Evolutionary conservation across 352 stramenopile genomes (phyloP), one percentile per base, ranked within the genome.

Genomic region (Pythium phragmitis): DNA sequence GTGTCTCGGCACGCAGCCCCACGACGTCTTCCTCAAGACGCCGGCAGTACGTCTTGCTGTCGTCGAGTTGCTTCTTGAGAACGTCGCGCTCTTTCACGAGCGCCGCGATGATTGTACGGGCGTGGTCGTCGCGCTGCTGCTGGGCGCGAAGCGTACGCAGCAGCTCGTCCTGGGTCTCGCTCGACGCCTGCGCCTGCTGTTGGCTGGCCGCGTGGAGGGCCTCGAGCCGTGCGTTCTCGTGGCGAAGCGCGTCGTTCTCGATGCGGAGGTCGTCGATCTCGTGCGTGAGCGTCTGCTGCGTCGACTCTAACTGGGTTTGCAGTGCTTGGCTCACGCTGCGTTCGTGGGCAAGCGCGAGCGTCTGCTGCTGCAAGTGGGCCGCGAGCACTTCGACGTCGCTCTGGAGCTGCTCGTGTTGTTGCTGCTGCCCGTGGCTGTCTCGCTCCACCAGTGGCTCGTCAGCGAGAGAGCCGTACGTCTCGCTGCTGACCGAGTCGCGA

Each of bases 331-430:
- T 65, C 26, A 72, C 30, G 23, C 59, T 70, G 11, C 66, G 71
- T 39, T 84, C 73, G 36, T 52, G 56, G 43, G 77, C 36, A 17
- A 68, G 55, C 30, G 56, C 53, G 47, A 55, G 60, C 21, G 72
- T 72, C 37, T 85, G 77, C 19, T 68, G 63, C 47, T 90, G 75
- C 47, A 87, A 57, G 37, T 90, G 81, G 7, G 71, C 67, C 13
- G 72, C 81, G 11, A 90, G 68, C 28, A 88, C 74, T 39, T 85
- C 72, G 1, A 90, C 51, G 57, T 90, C 79, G 47, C 79, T 69
- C 60, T 80, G 72, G 2, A 90, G 74, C 30, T 58, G 51, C 36
- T 34, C 9, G 16, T 46, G 39, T 14, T 46, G 39, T n/a, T 46
- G 39, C 13, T 46, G 39, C 13, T 46, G 39, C 3, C 16, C 39